phyloP scores from a whole-genome alignment of 169 alveolate genomes.

The Cryptosporidium felis region DNA sequence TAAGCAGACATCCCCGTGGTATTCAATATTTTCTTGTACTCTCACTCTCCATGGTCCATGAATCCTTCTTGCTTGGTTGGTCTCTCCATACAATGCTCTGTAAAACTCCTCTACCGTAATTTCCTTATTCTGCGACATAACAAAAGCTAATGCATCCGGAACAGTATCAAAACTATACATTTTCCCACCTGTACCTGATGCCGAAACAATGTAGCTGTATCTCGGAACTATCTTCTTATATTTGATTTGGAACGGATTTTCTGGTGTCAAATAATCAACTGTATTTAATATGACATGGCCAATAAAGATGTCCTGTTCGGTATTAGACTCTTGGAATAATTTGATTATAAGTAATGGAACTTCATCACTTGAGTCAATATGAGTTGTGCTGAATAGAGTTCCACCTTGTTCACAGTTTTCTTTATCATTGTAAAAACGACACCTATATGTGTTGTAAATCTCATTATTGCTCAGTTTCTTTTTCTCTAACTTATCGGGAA shows the following conservation, averaged over 20 bases:
- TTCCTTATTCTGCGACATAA: conserved; percentile 49
- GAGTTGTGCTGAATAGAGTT: conserved; percentile 38
- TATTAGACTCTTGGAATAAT: conserved; percentile 58
- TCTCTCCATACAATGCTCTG: conserved; percentile 62
- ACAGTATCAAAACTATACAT: conserved; percentile 48
- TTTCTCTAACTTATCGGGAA: conserved; percentile 56
- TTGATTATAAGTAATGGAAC: conserved; percentile 56
- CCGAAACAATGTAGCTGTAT: conserved; percentile 60
- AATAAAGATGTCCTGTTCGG: conserved; percentile 11
- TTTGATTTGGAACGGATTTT: conserved; percentile 67
- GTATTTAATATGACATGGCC: conserved; percentile 68
- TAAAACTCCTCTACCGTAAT: conserved; percentile 59
- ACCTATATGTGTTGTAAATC: conserved; percentile 56
- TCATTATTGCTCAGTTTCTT: conserved; percentile 47
- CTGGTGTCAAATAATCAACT: conserved; percentile 65
- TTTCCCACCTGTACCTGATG: conserved; percentile 67
- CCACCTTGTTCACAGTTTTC: conserved; percentile 62
- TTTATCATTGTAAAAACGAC: conserved; percentile 42
- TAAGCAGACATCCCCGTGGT: conserved; percentile 61
- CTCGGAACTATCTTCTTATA: conserved; percentile 41
- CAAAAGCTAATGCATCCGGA: conserved; percentile 52
- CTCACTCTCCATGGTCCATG: conserved; percentile 71
- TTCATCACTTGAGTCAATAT: conserved; percentile 71
- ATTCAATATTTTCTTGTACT: conserved; percentile 66
- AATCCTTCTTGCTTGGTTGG: conserved; percentile 67